Evolutionary conservation across 371 early-diverging fungal species (phyloP).

Genomic region (Sporodiniella umbellata): DNA sequence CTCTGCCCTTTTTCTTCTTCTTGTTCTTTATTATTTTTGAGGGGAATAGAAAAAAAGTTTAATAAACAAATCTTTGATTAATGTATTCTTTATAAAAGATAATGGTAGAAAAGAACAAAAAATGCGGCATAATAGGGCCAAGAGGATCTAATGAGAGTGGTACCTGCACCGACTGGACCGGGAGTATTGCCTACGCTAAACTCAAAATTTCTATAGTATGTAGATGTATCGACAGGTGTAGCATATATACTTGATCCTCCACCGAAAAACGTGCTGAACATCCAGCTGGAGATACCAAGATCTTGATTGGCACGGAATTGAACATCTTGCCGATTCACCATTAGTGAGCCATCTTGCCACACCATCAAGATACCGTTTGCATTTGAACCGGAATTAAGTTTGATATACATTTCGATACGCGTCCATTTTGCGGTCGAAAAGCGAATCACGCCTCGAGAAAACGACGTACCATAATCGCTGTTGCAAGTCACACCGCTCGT

Average conservation of each 20-base stretch:
- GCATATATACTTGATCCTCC: slow-evolving; percentile 37
- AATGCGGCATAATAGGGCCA: not conserved
- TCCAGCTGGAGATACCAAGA: slow-evolving; percentile 33
- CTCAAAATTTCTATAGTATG: slow-evolving; percentile 40
- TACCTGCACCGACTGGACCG: slow-evolving; percentile 10
- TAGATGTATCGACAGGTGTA: slow-evolving; percentile 31
- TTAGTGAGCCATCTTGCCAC: slow-evolving; percentile 35
- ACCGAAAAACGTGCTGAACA: slow-evolving; percentile 54
- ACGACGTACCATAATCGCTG: slow-evolving; percentile 43
- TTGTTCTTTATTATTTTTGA: too few species aligned
- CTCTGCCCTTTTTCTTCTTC: too few species aligned
- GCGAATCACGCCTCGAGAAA: slow-evolving; percentile 45
- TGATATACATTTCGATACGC: slow-evolving; percentile 38
- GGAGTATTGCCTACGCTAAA: slow-evolving; percentile 28
- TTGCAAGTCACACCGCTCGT: slow-evolving; percentile 31
- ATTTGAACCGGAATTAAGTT: slow-evolving; percentile 33
- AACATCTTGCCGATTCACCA: slow-evolving; percentile 29
- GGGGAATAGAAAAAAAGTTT: too few species aligned
- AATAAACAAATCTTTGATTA: too few species aligned
- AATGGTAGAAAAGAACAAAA: not conserved
- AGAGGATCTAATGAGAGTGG: not conserved
- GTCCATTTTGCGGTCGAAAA: slow-evolving; percentile 35
- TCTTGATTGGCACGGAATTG: slow-evolving; percentile 26
- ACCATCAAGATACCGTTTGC: slow-evolving; percentile 36
- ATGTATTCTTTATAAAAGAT: not conserved